Evolutionary conservation across 2,329 filamentous ascomycete genomes (phyloP).

Genomic region (Zalaria obscura): DNA sequence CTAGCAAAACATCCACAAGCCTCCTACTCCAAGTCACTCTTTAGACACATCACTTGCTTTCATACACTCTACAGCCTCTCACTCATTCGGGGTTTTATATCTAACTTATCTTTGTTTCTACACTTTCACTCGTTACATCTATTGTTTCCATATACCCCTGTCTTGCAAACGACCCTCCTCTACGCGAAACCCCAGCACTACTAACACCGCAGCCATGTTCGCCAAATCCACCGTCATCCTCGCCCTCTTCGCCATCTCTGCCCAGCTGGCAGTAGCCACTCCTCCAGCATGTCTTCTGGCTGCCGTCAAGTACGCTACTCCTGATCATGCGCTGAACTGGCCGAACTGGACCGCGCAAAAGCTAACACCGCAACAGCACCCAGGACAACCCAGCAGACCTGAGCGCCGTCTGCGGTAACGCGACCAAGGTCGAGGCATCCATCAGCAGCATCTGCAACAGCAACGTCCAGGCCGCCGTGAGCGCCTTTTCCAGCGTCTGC

Average conservation of each 20-base stretch:
- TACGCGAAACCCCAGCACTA: not conserved
- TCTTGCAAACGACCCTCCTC: not conserved
- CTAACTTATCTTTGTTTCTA: not conserved
- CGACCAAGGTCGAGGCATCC: constrained; percentile 13
- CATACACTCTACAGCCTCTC: not conserved
- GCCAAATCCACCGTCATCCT: constrained; percentile 29
- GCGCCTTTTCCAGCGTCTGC: constrained; percentile 17
- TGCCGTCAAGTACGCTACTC: constrained; percentile 32
- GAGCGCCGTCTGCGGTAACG: constrained; percentile 16
- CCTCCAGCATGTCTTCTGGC: constrained; percentile 37
- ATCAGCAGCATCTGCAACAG: constrained; percentile 16
- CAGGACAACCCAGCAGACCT: constrained; percentile 17
- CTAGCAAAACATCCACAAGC: no score
- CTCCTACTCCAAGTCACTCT: not conserved
- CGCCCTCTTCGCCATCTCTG: constrained; percentile 30
- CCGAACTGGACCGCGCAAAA: not conserved
- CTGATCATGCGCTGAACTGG: not conserved
- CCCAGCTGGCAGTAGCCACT: constrained; percentile 24
- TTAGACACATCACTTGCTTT: not conserved
- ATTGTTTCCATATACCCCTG: not conserved
- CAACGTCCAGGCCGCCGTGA: constrained; percentile 13
- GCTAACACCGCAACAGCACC: constrained; percentile 12
- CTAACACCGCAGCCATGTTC: constrained; percentile 23
- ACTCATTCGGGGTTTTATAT: constrained; percentile 1
- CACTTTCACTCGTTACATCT: not conserved